phyloP scores from a whole-genome alignment of 495 filamentous ascomycete genomes.

The Neurospora tetraspora region DNA sequence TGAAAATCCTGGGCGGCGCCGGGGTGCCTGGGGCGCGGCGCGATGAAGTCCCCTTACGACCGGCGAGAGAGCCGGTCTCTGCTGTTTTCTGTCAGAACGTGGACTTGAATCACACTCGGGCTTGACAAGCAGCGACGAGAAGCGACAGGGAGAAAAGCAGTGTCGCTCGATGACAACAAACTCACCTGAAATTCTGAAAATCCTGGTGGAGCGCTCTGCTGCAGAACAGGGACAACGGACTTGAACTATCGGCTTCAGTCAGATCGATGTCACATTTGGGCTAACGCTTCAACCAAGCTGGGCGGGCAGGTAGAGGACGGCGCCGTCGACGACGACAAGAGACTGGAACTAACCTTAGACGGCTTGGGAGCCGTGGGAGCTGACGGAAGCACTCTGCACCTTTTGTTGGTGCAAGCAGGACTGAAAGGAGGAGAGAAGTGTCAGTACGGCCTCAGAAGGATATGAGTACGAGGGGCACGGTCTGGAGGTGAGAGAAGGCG shows the following conservation, averaged over 20 bases:
- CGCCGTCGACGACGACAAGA: neutral
- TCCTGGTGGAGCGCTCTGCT: neutral
- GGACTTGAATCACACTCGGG: neutral
- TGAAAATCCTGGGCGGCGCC: neutral
- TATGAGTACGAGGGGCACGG: neutral
- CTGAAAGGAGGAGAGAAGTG: neutral
- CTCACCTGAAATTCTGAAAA: neutral
- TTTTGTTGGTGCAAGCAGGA: neutral
- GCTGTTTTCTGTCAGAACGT: neutral
- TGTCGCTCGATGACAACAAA: neutral
- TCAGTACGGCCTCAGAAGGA: neutral
- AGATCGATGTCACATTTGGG: neutral
- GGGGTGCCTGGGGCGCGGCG: too few relatives aligned
- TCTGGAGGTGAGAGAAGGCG: neutral
- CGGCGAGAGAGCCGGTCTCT: neutral
- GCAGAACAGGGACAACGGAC: neutral
- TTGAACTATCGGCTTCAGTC: neutral
- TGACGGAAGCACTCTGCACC: neutral
- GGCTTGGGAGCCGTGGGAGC: neutral
- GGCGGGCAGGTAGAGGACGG: neutral
- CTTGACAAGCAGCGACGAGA: too few relatives aligned
- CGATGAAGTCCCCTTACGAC: neutral
- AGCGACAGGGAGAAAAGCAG: too few relatives aligned
- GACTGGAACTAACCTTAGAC: neutral
- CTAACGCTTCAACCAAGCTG: neutral